phyloP scores from a whole-genome alignment of 2,329 filamentous ascomycete species.

The Leptographium flavum region DNA sequence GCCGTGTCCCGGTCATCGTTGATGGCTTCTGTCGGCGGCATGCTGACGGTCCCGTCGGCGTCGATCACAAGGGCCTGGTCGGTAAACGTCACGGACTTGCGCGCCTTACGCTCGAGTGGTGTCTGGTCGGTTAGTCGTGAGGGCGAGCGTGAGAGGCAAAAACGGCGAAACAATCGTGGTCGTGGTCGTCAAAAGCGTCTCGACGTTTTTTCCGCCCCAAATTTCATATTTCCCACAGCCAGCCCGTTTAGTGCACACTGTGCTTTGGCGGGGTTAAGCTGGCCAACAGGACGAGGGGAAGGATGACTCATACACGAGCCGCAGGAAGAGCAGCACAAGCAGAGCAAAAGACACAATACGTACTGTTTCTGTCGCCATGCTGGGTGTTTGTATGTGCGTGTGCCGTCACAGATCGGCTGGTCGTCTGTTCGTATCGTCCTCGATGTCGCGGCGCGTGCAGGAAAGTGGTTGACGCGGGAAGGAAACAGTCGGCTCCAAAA shows the following conservation, averaged over 20 bases:
- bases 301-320: conserved; percentile 6
- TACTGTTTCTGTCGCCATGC: not conserved
- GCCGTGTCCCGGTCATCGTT: conserved; percentile 70
- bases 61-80: conserved; percentile 80
- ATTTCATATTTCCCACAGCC: conserved; percentile 3
- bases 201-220: not conserved
- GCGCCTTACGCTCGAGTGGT: conserved; percentile 12
- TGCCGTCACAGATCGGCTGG: too few relatives aligned
- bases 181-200: not conserved
- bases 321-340: not conserved
- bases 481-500: not conserved
- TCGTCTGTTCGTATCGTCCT: too few relatives aligned
- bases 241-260: not conserved
- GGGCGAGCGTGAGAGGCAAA: too few relatives aligned
- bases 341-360: not conserved
- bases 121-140: too few relatives aligned
- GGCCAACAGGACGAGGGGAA: conserved; percentile 4
- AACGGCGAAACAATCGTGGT: not conserved
- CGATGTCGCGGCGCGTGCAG: not conserved
- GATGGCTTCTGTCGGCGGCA: conserved; percentile 48
- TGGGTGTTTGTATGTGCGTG: not conserved
- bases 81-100: conserved; percentile 84
- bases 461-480: not conserved
- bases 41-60: conserved; percentile 72
- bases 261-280: conserved; percentile 6